These are phyloP conservation scores for Echium plantagineum DNA, from an alignment of 257 asterid genomes.

Conservation along the genomic window DNA sequence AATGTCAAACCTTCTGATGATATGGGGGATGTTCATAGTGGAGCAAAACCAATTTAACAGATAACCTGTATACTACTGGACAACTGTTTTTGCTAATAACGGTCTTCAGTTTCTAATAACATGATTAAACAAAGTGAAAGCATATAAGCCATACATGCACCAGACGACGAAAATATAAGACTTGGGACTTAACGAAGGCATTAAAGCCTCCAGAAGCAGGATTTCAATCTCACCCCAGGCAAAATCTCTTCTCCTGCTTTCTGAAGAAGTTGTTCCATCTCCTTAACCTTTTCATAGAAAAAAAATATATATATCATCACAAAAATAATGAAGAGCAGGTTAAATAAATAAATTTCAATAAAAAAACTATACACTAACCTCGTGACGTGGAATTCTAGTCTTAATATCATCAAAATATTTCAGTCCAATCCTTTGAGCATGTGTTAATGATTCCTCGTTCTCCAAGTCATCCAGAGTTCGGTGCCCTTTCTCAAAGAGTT, in stretches of 20 bases:
- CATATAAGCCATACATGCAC: neutral
- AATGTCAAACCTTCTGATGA: neutral
- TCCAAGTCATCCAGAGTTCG: constrained; percentile 65
- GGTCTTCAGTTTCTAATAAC: neutral
- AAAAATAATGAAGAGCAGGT: neutral
- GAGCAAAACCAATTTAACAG: neutral
- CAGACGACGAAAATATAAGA: neutral
- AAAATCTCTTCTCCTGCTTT: constrained; percentile 67
- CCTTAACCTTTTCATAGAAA: constrained; percentile 49
- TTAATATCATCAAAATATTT: constrained; percentile 76
- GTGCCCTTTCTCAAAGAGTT: constrained; percentile 87
- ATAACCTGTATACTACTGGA: too few species aligned
- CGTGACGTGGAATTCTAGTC: constrained; percentile 78
- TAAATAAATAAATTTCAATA: neutral
- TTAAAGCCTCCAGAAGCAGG: neutral
- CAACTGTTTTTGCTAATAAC: neutral
- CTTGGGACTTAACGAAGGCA: neutral
- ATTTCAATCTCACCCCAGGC: constrained; percentile 56
- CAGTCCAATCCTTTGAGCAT: constrained; percentile 71
- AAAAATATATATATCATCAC: constrained; percentile 3
- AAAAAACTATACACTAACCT: constrained; percentile 33
- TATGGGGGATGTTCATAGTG: neutral
- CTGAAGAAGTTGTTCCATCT: constrained; percentile 67
- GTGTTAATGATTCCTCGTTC: constrained; percentile 63
- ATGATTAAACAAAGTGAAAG: neutral